Base-by-base conservation (phyloP, 202 grass and related monocot species). In the Digitaria exilis region DNA sequence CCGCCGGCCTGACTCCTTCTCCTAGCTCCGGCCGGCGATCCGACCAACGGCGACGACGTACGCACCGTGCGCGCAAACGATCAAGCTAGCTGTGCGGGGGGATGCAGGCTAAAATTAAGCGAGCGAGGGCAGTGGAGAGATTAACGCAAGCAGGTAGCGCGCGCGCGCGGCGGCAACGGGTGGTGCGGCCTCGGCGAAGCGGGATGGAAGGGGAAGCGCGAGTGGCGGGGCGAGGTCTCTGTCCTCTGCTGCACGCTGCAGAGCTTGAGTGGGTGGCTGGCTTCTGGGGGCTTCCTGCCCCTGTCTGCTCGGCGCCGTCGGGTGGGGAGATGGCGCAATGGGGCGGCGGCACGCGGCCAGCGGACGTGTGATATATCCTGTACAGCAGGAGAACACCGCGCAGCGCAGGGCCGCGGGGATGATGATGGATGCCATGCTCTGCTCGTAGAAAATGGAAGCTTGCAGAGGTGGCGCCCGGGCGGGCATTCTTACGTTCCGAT, bases 311-410 rank as follows among this genome's bases (percentile, higher is more conserved):
- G 25, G 24, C 25, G 24, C 17, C 48, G 48, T 18, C 12, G 14
- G 15, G 4, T 45, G 16, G 2, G 5, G 52, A 11, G 22, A 24
- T 3, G 54, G 3, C 9, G 41, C 45, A 77, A 77, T 82, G 64
- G 73, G 2, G 65, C 31, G 45, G 14, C 73, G 80, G 45, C 80
- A 72, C 86, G 86, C 80, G 86, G 73, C 22, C 31, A 21, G 86
- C n/a, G 56, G 77, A 78, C 79, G 80, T 88, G 85, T 73, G 69
- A 35, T 49, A n/a, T 55, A 7, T 15, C 11, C 7, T 9, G n/a
- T 54, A 73, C 70, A 54, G 48, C n/a, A 51, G n/a, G n/a, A n/a
- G n/a, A n/a, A 25, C 18, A 7, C 49, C 49, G 1, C 19, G 18
- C 49, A 52, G 49, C 10, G 43, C 43, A 45, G 43, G 43, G 43